These are phyloP conservation scores for Candida maesae DNA, from an alignment of 805 yeast genomes.

Conservation along the genomic window DNA sequence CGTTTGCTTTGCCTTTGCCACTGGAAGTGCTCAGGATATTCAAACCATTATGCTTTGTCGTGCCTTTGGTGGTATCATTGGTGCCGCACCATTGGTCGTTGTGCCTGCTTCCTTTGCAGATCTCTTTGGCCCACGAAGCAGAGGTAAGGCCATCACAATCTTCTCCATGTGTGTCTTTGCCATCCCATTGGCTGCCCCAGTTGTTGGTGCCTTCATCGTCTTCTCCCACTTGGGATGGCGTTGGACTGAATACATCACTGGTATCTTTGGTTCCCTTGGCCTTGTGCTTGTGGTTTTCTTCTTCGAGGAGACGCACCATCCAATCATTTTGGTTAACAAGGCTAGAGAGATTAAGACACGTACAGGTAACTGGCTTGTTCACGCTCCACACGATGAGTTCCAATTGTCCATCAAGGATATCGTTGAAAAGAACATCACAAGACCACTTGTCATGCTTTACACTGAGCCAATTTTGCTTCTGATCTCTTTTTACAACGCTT, in stretches of 20 bases:
- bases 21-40: constrained; percentile 72
- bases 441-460: constrained; percentile 66
- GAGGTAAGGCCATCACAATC: constrained; percentile 74
- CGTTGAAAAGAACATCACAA: constrained; percentile 44
- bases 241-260: constrained; percentile 73
- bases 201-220: constrained; percentile 68
- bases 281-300: constrained; percentile 39
- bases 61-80: constrained; percentile 75
- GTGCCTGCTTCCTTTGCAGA: constrained; percentile 88
- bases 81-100: constrained; percentile 82
- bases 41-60: constrained; percentile 77
- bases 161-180: constrained; percentile 71
- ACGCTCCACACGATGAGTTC: constrained; percentile 65
- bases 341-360: constrained; percentile 58
- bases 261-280: constrained; percentile 51
- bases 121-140: constrained; percentile 55
- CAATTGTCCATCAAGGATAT: constrained; percentile 55
- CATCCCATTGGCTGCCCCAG: constrained; percentile 83
- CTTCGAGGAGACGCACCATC: constrained; percentile 65
- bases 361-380: constrained; percentile 81
- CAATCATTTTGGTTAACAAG: constrained; percentile 56
- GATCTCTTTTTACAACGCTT: constrained; percentile 67
- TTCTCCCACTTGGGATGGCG: constrained; percentile 70
- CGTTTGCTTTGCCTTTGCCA: constrained; percentile 61
- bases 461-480: constrained; percentile 72